These are phyloP conservation scores for Stephania yunnanensis DNA, from an alignment of 164 flowering plant genomes.

Conservation along the genomic window DNA sequence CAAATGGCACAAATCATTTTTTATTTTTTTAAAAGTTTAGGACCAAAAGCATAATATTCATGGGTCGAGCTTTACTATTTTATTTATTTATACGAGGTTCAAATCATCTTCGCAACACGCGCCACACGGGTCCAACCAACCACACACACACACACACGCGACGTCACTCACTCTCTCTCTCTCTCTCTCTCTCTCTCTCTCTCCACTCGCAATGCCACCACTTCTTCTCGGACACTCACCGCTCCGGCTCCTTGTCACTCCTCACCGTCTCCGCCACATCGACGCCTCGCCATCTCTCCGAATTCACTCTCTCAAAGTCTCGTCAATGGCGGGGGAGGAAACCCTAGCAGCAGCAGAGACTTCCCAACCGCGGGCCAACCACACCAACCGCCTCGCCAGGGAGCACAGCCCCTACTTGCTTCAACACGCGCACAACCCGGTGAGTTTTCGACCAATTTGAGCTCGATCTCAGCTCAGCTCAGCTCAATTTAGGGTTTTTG, in stretches of 20 bases:
- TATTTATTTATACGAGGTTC: too few relatives aligned
- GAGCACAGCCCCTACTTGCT: slow-evolving; percentile 97
- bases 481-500: neutral
- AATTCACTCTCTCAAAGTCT: slow-evolving; percentile 28
- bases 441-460: slow-evolving; percentile 13
- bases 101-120: too few relatives aligned
- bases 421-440: slow-evolving; percentile 96
- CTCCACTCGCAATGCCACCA: neutral
- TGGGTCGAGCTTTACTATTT: too few relatives aligned
- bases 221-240: neutral
- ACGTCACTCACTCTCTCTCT: too few relatives aligned
- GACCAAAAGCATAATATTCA: too few relatives aligned
- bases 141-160: too few relatives aligned
- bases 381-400: slow-evolving; percentile 70
- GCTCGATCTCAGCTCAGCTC: neutral
- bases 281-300: slow-evolving; percentile 19
- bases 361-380: slow-evolving; percentile 26
- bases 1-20: too few relatives aligned
- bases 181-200: neutral
- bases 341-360: slow-evolving; percentile 11
- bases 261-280: slow-evolving; percentile 18
- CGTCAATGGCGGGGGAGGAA: slow-evolving; percentile 57
- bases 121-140: too few relatives aligned
- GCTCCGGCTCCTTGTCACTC: slow-evolving; percentile 16
- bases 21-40: too few relatives aligned